These are phyloP conservation scores for Fagus sylvatica DNA, from an alignment of 306 rosid genomes.

Conservation along the genomic window DNA sequence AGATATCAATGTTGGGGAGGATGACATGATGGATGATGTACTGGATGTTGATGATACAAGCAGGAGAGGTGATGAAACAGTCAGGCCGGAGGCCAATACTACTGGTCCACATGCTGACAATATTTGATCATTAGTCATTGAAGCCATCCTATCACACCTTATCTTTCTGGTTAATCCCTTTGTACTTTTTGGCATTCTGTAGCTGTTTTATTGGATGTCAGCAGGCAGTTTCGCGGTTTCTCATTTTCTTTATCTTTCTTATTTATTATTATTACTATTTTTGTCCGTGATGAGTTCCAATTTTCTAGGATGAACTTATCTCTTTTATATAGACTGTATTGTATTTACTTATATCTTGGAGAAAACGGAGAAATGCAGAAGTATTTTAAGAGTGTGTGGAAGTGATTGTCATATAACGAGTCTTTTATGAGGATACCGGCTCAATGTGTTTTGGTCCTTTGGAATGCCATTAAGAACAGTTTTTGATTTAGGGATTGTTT, in stretches of 20 bases:
- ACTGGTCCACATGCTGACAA: slow-evolving; percentile 39
- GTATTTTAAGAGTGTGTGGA: not conserved
- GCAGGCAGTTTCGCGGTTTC: not conserved
- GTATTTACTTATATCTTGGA: not conserved
- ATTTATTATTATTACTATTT: not conserved
- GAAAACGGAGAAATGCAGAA: not conserved
- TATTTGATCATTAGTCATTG: slow-evolving; percentile 36
- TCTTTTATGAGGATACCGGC: too few species aligned
- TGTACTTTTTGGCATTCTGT: slow-evolving; percentile 18
- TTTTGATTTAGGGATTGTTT: too few species aligned
- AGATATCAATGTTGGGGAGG: slow-evolving; percentile 88
- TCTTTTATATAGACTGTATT: not conserved
- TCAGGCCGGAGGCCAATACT: slow-evolving; percentile 46
- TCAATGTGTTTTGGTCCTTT: too few species aligned
- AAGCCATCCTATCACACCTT: slow-evolving; percentile 1
- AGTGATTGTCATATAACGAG: too few species aligned
- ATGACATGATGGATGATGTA: slow-evolving; percentile 90
- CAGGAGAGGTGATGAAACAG: slow-evolving; percentile 66
- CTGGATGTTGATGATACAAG: slow-evolving; percentile 69
- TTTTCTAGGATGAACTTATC: not conserved
- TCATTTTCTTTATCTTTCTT: not conserved
- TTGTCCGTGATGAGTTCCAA: not conserved
- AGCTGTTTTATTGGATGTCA: slow-evolving; percentile 15
- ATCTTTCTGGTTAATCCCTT: not conserved
- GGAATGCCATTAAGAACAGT: too few species aligned